Percentiles rank a stretch among this genome's conserved stretches.
These are phyloP conservation scores for Erigeron canadensis DNA, from an alignment of 129 eudicot genomes.

Conservation along the genomic window DNA sequence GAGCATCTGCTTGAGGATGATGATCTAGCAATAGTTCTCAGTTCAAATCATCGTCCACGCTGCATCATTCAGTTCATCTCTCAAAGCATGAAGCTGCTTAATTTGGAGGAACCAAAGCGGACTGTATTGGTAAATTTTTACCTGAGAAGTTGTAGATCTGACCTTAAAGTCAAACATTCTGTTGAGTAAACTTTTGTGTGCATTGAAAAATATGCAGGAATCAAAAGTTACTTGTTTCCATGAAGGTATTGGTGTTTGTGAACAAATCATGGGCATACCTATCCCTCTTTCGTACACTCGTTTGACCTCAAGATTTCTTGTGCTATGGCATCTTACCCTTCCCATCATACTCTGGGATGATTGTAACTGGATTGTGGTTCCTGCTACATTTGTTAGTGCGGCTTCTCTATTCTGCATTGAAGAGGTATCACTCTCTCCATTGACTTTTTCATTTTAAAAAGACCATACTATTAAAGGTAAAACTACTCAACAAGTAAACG, in stretches of 20 bases:
- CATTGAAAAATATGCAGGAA: slow-evolving; percentile 56
- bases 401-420: slow-evolving; percentile 97
- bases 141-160: slow-evolving; percentile 9
- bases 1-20: slow-evolving; percentile 67
- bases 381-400: slow-evolving; percentile 95
- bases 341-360: slow-evolving; percentile 98
- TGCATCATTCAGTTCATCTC: slow-evolving; percentile 95
- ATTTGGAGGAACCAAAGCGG: slow-evolving; percentile 66
- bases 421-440: slow-evolving; percentile 62
- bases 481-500: not conserved
- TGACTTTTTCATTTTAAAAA: slow-evolving; percentile 17
- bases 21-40: slow-evolving; percentile 68
- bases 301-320: slow-evolving; percentile 91
- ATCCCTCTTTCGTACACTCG: slow-evolving; percentile 95
- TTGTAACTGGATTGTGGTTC: slow-evolving; percentile 99
- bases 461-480: not conserved
- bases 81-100: slow-evolving; percentile 62
- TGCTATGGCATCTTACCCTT: slow-evolving; percentile 96
- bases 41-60: slow-evolving; percentile 80
- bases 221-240: slow-evolving; percentile 78
- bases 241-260: slow-evolving; percentile 91
- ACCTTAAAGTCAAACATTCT: slow-evolving; percentile 11
- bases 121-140: slow-evolving; percentile 52
- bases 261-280: slow-evolving; percentile 79
- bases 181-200: not conserved